Percentiles rank a stretch among this genome's conserved stretches.
phyloP scores from a whole-genome alignment of 331 rosid genomes.

The Malus hybrid region DNA sequence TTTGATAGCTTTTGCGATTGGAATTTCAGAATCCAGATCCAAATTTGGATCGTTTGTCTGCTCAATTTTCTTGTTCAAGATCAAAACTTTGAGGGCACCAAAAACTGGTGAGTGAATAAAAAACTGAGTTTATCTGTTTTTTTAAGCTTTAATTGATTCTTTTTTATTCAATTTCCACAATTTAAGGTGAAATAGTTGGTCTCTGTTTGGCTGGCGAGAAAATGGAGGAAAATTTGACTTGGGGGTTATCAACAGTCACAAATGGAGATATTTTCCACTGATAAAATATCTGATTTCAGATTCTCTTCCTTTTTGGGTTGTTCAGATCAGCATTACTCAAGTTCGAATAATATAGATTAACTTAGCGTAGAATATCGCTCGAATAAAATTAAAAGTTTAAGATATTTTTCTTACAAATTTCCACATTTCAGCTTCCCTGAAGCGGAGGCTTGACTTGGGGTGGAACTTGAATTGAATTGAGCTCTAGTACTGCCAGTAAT shows the following conservation, averaged over 20 bases:
- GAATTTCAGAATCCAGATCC: background rate
- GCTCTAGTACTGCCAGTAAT: slow-evolving; percentile 1
- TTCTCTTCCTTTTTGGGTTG: background rate
- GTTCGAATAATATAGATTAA: background rate
- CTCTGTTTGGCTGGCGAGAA: background rate
- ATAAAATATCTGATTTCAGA: too few relatives aligned
- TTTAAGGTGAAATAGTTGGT: background rate
- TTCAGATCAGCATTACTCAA: too few relatives aligned
- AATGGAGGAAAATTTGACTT: background rate
- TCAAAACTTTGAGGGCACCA: background rate
- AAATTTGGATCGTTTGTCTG: background rate
- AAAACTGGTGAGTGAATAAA: background rate
- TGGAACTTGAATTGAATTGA: background rate
- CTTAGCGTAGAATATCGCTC: background rate
- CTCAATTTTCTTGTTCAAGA: background rate
- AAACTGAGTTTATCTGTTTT: background rate
- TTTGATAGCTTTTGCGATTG: background rate
- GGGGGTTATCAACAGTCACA: background rate
- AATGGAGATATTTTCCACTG: background rate
- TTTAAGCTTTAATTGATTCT: background rate
- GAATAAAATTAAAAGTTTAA: background rate
- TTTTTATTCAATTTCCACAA: background rate
- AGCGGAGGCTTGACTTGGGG: background rate
- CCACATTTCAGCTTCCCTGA: background rate
- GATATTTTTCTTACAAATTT: background rate